Evolutionary conservation across 345 rosid genomes (phyloP), one percentile per base, ranked within the genome.

Genomic region (Camelina neglecta): DNA sequence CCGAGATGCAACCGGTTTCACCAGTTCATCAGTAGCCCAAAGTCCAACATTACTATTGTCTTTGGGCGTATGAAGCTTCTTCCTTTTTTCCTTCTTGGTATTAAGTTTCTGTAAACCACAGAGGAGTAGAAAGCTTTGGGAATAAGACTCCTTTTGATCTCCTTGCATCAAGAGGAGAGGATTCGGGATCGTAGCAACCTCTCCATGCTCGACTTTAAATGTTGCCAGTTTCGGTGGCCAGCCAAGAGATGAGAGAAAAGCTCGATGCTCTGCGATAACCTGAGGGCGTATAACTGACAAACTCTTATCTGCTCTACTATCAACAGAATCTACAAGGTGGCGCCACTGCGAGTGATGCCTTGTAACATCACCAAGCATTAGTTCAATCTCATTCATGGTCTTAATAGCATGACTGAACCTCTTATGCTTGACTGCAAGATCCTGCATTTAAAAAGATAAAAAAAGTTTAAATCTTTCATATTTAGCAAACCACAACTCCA

Each of bases 21-120:
- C 90, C 49, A 92, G 86, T 73, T 89, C 96, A 72, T 89, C 87
- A 21, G 84, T 84, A 39, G 89, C 87, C 97, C 97, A 91, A 74
- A 89, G 86, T 54, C 66, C 69, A 39, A 51, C 57, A 13, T 70
- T 41, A 67, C 0, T 66, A 69, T 78, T 58, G 44, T 26, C 84
- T 29, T 45, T 69, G n/a, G 42, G 54, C 45, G 59, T 61, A 56
- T 65, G 51, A 55, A 64, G 79, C 65, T 83, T 80, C 71, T 83
- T 82, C 16, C 96, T 83, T 69, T 60, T 72, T 60, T 85, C 92
- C 74, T 90, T 85, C 39, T 70, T 71, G 29, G 80, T 72, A 78
- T 88, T 89, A 76, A 80, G 80, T 70, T 75, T 84, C 81, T 89
- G 96, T 84, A 89, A 73, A 51, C 90, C 82, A 51, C 97, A 92